Evolutionary conservation across 257 asterid genomes (phyloP), one percentile per base, ranked within the genome.

Genomic region (Perilla frutescens): DNA sequence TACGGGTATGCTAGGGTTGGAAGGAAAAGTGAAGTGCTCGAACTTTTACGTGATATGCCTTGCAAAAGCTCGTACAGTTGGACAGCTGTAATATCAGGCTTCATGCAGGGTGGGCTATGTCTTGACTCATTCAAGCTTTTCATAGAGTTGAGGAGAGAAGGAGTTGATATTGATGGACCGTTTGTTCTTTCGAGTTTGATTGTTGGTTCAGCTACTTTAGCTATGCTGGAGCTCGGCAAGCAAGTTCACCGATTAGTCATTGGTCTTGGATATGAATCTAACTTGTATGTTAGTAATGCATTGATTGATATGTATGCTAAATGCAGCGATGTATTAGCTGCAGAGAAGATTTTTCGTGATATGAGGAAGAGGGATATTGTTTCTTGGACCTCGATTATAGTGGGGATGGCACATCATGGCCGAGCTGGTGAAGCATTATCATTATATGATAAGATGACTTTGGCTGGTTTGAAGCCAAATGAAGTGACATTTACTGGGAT

Each of bases 321-420:
- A 81, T 90, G 97, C 66, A 86, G 96, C 43, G 98, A 92, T 58
- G 69, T 92, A 9, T 56, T 40, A 13, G 65, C 92, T 4, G 90
- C 97, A 1, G 87, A 87, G 83, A 86, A 45, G 40, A 79, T 82
- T 37, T 92, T 90, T 71, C 61, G 81, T 31, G 34, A 58, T 36
- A 83, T 90, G 88, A 59, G 40, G 70, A 71, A 31, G 31, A 84
- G 82, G 61, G 95, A 92, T 75, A 75, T 86, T 26, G 93, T 92
- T 78, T 89, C 95, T 31, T 92, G 97, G 98, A 90, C 97, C 31
- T 89, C 98, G 7, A 84, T 90, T 20, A 87, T 92, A 53, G 89
- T 90, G 11, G 98, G 95, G 45, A 82, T 90, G 90, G 98, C 98
- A 60, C 96, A 90, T n/a, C 98, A 92, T 3, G 98, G 98, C 8